Evolutionary conservation across 345 rosid species (phyloP).

Genomic region (Boechera stricta): DNA sequence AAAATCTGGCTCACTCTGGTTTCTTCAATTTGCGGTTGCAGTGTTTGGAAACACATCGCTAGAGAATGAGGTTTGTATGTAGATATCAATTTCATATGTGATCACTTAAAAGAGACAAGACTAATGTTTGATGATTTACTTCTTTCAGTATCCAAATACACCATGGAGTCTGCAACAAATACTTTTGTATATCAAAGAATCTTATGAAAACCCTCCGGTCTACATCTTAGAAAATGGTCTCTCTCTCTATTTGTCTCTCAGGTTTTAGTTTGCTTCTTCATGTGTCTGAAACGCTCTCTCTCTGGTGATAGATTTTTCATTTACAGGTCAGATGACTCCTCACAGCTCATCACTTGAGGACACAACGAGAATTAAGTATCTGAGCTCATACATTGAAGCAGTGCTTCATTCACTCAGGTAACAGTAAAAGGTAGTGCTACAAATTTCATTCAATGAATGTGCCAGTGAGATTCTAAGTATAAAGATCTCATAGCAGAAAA

Average conservation of each 20-base stretch:
- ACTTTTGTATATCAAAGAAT: slow-evolving; percentile 48
- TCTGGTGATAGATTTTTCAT: slow-evolving; percentile 6
- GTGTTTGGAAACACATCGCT: slow-evolving; percentile 14
- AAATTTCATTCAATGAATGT: slow-evolving; percentile 12
- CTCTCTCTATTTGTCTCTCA: slow-evolving; percentile 3
- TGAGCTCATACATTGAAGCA: slow-evolving; percentile 55
- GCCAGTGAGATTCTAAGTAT: slow-evolving; percentile 3
- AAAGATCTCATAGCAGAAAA: slow-evolving; percentile 40
- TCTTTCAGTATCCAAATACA: slow-evolving; percentile 45
- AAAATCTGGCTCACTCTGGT: slow-evolving; percentile 1
- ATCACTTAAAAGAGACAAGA: neutral
- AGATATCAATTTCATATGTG: neutral
- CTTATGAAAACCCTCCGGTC: slow-evolving; percentile 49
- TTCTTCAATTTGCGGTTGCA: slow-evolving; percentile 24
- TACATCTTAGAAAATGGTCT: slow-evolving; percentile 56
- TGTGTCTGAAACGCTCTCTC: neutral
- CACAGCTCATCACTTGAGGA: slow-evolving; percentile 54
- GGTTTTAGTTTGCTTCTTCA: slow-evolving; percentile 21
- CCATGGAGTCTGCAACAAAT: slow-evolving; percentile 47
- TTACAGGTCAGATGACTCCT: slow-evolving; percentile 53
- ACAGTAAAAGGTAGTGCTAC: neutral
- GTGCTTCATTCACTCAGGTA: slow-evolving; percentile 60
- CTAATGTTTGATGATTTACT: slow-evolving; percentile 17
- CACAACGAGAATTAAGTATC: slow-evolving; percentile 49
- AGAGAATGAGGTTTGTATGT: slow-evolving; percentile 18